These are phyloP conservation scores for Lenwebbia sp. DNA, from an alignment of 345 rosid species.

Conservation along the genomic window DNA sequence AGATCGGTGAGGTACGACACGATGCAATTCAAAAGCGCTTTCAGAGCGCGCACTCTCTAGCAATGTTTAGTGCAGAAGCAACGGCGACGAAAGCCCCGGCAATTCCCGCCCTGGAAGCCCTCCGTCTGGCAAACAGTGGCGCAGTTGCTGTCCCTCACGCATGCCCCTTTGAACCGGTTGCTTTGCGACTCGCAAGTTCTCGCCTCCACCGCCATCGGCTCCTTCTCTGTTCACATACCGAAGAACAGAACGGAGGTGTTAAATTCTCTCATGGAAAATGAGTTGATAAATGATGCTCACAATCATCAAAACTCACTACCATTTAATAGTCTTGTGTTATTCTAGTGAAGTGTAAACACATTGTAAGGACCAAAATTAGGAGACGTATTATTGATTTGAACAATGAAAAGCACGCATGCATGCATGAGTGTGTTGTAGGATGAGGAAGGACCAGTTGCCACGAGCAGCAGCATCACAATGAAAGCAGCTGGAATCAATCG, in stretches of 20 bases:
- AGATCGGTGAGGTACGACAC: neutral
- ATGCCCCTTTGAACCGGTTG: slow-evolving; percentile 22
- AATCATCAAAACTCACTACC: too few relatives aligned
- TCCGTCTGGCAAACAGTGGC: slow-evolving; percentile 24
- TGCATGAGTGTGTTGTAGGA: neutral
- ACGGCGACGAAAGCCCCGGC: slow-evolving; percentile 31
- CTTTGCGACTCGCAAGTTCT: slow-evolving; percentile 31
- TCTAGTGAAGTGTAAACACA: neutral
- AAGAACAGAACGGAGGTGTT: too few relatives aligned
- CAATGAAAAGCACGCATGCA: neutral
- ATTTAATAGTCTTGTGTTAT: too few relatives aligned
- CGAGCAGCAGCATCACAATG: neutral
- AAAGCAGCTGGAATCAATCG: neutral
- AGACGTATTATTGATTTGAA: neutral
- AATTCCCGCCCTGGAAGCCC: slow-evolving; percentile 24
- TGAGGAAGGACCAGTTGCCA: neutral
- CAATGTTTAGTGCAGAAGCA: slow-evolving; percentile 31
- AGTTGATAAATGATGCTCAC: neutral
- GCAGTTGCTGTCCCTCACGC: slow-evolving; percentile 19
- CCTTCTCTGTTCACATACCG: slow-evolving; percentile 1
- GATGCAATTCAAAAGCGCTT: neutral
- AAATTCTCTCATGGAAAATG: neutral
- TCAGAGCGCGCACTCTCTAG: neutral
- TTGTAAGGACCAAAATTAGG: neutral
- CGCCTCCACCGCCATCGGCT: slow-evolving; percentile 10